Conservation (phyloP, 2,329 filamentous ascomycete species). For the Fusarium marasasianum region DNA sequence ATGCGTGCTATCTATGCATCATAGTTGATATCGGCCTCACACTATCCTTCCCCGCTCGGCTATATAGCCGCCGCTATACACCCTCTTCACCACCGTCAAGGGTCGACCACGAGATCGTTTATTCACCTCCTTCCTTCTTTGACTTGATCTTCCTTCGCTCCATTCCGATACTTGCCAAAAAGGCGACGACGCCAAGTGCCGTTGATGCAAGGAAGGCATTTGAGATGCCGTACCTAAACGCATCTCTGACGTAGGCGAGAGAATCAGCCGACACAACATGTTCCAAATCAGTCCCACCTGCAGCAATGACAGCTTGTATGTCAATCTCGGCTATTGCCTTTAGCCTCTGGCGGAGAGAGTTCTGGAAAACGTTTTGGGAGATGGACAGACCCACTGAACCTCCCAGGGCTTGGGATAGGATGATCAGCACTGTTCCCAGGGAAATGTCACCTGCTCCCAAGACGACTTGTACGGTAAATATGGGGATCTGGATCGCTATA, state of each 20-base stretch:
- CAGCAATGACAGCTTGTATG: constrained; percentile 13
- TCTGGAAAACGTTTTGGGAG: constrained; percentile 36
- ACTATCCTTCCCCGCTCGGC: background rate
- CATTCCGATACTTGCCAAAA: constrained; percentile 32
- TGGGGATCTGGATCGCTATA: constrained; percentile 52
- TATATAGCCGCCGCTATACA: constrained; percentile 2
- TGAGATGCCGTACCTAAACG: constrained; percentile 27
- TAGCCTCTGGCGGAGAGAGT: constrained; percentile 7
- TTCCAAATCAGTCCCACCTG: constrained; percentile 24
- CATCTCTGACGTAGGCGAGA: constrained; percentile 18
- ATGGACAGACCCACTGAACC: constrained; percentile 44
- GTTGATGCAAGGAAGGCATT: constrained; percentile 35
- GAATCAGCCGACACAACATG: constrained; percentile 6
- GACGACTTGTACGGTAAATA: constrained; percentile 56
- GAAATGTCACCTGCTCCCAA: constrained; percentile 53
- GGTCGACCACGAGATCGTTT: background rate
- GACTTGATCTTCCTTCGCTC: constrained; percentile 26
- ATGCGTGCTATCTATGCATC: background rate
- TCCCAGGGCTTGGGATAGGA: constrained; percentile 57
- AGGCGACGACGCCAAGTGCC: constrained; percentile 24
- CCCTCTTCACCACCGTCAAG: background rate
- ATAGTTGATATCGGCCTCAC: background rate
- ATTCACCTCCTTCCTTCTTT: constrained; percentile 6
- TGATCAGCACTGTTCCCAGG: constrained; percentile 53
- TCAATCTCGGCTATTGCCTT: constrained; percentile 12